Base-by-base conservation (phyloP, 495 filamentous ascomycete species). In the Xylaria intraflava region DNA sequence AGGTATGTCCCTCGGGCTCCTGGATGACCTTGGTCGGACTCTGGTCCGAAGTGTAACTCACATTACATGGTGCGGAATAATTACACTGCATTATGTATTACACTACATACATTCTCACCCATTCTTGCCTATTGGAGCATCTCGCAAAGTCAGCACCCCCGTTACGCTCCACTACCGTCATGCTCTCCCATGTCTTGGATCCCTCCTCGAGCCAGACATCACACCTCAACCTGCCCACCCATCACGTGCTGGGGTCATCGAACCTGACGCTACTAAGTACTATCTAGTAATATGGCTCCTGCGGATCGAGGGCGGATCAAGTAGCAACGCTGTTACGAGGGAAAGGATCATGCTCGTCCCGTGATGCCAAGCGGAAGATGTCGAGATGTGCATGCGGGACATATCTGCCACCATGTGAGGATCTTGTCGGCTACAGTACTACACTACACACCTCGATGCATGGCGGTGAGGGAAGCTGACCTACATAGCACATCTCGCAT, bases 381-480 rank as follows among this genome's bases (percentile, higher is more conserved):
- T 26, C 23, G n/a, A n/a, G 42, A n/a, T 35, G 36, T 36, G 45
- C 39, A 45, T 35, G 26, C 29, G 38, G 17, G 31, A 56, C 40
- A 41, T 41, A 24, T 54, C 38, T 8, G 17, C 26, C 31, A 26
- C 45, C 24, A 26, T 27, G 29, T 46, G 2, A 42, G 44, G 44
- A 55, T 42, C 27, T 30, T 10, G 26, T 27, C 16, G 17, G 44
- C 27, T 35, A 23, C 23, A 11, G n/a, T 38, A 38, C 35, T 38
- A 38, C 35, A 38, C 17, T n/a, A 17, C 26, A 55, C 45, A 53
- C 23, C 52, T 43, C 20, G 45, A 42, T 27, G 26, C 45, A 55
- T 55, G 52, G 52, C 52, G 52, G 52, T 55, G 52, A 55, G 42
- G 52, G 29, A 38, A 39, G n/a, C 42, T 55, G 42, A 48, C 52